phyloP scores from a whole-genome alignment of 257 asterid genomes.

The Capsicum chinense region DNA sequence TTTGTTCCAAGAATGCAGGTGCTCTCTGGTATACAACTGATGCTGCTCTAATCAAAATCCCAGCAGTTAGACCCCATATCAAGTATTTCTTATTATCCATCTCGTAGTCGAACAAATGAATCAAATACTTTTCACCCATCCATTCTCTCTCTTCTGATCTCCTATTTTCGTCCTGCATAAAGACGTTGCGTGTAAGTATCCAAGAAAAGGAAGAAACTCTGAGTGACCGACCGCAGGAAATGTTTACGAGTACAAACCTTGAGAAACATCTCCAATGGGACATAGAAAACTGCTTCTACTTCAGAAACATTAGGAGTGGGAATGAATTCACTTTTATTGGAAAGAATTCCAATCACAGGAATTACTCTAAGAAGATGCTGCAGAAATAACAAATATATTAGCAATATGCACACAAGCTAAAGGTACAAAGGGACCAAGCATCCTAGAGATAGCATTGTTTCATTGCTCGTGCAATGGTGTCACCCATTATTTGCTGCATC shows the following conservation, averaged over 20 bases:
- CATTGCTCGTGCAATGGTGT: neutral
- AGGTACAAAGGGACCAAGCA: neutral
- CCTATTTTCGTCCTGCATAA: conserved; percentile 73
- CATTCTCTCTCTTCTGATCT: conserved; percentile 81
- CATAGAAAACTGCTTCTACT: conserved; percentile 85
- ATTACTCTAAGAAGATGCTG: conserved; percentile 95
- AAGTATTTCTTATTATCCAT: conserved; percentile 55
- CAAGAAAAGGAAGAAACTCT: neutral
- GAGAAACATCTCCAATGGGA: conserved; percentile 97
- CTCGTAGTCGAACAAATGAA: conserved; percentile 80
- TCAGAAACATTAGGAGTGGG: conserved; percentile 78
- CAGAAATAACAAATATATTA: conserved; percentile 28
- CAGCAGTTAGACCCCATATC: conserved; percentile 97
- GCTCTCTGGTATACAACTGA: conserved; percentile 81
- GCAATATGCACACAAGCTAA: neutral
- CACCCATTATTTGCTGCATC: neutral
- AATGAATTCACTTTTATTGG: conserved; percentile 63
- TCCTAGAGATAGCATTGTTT: neutral
- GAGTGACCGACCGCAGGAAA: neutral
- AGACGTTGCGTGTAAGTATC: neutral
- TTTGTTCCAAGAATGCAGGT: conserved; percentile 82
- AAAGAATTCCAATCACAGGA: conserved; percentile 90
- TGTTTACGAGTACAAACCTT: conserved; percentile 50
- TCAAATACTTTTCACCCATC: conserved; percentile 75
- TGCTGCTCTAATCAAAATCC: conserved; percentile 86